These are phyloP conservation scores for Boletus vermiculosoides DNA, from an alignment of 768 basidiomycete genomes.

Conservation along the genomic window DNA sequence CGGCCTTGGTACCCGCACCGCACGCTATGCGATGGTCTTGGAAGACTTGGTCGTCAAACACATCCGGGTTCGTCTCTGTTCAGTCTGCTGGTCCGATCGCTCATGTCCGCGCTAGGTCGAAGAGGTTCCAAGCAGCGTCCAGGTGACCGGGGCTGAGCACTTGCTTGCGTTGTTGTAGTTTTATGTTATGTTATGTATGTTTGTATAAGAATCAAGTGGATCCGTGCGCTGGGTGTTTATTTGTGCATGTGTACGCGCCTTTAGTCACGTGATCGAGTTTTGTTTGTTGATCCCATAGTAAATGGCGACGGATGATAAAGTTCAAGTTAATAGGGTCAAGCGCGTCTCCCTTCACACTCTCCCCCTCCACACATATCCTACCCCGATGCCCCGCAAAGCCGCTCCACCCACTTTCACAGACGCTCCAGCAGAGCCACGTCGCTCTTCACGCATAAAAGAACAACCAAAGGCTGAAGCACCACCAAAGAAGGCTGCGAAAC, in stretches of 20 bases:
- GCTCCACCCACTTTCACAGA: conserved; percentile 43
- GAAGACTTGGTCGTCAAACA: conserved; percentile 72
- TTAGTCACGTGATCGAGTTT: conserved; percentile 33
- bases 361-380: conserved; percentile 13
- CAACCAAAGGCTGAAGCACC: conserved; percentile 52
- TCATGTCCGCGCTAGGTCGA: conserved; percentile 16
- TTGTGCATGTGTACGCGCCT: conserved; percentile 33
- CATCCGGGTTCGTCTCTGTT: conserved; percentile 45
- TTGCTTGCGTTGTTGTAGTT: conserved; percentile 8
- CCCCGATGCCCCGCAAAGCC: conserved; percentile 69
- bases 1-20: conserved; percentile 58
- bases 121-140: neutral
- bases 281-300: conserved; percentile 34
- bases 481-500: conserved; percentile 63
- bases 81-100: neutral
- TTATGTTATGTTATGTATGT: neutral
- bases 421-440: conserved; percentile 51
- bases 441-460: conserved; percentile 74
- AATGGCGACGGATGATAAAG: conserved; percentile 31
- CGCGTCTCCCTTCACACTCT: conserved; percentile 30
- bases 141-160: conserved; percentile 13
- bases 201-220: no score
- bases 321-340: conserved; percentile 31
- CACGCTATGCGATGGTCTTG: conserved; percentile 61
- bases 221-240: conserved; percentile 25